These are phyloP conservation scores for Zygoascus flipseniorum DNA, from an alignment of 805 yeast genomes.

Conservation along the genomic window DNA sequence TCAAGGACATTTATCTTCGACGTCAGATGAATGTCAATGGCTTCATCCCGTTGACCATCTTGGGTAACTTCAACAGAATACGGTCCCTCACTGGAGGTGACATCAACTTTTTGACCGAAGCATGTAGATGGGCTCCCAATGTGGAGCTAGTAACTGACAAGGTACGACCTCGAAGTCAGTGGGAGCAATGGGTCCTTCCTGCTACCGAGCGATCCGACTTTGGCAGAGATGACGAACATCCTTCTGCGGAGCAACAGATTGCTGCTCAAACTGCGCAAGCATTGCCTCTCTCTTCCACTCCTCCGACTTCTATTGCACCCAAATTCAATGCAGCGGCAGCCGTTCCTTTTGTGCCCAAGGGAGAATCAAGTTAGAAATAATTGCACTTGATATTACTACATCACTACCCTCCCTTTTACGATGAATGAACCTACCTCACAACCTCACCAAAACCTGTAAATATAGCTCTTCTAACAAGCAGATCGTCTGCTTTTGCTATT, in stretches of 20 bases:
- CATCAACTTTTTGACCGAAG: conserved; percentile 41
- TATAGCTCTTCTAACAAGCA: neutral
- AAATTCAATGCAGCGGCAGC: conserved; percentile 30
- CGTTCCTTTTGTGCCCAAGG: conserved; percentile 29
- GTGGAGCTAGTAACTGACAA: conserved; percentile 46
- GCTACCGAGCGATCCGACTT: conserved; percentile 37
- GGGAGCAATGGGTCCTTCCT: conserved; percentile 64
- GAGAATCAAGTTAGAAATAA: neutral
- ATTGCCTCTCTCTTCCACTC: neutral
- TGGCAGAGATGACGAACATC: conserved; percentile 37
- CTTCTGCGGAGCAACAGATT: conserved; percentile 22
- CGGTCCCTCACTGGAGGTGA: conserved; percentile 56
- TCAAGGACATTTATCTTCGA: conserved; percentile 76
- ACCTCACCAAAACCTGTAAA: neutral
- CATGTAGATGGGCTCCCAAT: conserved; percentile 45
- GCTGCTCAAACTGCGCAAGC: neutral
- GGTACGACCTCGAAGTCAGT: conserved; percentile 52
- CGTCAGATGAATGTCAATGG: conserved; percentile 74
- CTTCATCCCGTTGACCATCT: conserved; percentile 52
- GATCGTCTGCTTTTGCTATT: neutral
- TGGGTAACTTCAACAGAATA: conserved; percentile 70
- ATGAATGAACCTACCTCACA: neutral
- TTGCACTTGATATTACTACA: neutral
- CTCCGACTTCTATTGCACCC: conserved; percentile 4
- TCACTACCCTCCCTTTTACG: neutral